A percentile compares a stretch with the other conserved stretches of the same genome.
phyloP scores from a whole-genome alignment of 345 rosid genomes.

The Heritiera fomes region DNA sequence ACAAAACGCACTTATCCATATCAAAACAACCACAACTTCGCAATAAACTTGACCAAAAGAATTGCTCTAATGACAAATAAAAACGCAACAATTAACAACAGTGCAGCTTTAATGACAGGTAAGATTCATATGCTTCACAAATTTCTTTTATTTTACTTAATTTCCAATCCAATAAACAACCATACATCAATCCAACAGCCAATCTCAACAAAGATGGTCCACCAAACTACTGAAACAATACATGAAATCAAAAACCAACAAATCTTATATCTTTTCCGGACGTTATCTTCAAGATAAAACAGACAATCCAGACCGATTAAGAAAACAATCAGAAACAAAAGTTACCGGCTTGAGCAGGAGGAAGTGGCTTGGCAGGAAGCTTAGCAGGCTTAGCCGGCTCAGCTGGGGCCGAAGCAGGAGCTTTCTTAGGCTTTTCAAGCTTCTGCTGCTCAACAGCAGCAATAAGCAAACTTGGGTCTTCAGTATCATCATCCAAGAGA shows the following conservation, averaged over 20 bases:
- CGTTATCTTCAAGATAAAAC: neutral
- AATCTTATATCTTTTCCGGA: neutral
- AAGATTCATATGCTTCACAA: neutral
- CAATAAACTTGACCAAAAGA: neutral
- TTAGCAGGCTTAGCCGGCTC: conserved; percentile 58
- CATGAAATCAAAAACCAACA: conserved; percentile 1
- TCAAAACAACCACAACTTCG: neutral
- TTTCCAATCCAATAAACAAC: neutral
- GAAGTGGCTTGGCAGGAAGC: conserved; percentile 75
- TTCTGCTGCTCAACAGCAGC: conserved; percentile 45
- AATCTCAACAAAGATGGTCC: neutral
- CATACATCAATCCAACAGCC: neutral
- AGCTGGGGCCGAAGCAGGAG: conserved; percentile 35
- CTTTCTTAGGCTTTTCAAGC: conserved; percentile 65
- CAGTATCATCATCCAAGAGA: conserved; percentile 77
- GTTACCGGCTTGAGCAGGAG: conserved; percentile 82
- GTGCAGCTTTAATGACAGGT: too few species aligned
- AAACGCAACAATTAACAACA: neutral
- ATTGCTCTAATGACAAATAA: neutral
- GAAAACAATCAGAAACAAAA: neutral
- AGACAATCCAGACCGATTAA: neutral
- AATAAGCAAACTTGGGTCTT: conserved; percentile 71
- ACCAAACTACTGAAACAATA: neutral
- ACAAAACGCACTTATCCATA: neutral
- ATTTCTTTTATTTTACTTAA: neutral